Conservation (phyloP, 306 rosid species). For the Cucumis melo region DNA sequence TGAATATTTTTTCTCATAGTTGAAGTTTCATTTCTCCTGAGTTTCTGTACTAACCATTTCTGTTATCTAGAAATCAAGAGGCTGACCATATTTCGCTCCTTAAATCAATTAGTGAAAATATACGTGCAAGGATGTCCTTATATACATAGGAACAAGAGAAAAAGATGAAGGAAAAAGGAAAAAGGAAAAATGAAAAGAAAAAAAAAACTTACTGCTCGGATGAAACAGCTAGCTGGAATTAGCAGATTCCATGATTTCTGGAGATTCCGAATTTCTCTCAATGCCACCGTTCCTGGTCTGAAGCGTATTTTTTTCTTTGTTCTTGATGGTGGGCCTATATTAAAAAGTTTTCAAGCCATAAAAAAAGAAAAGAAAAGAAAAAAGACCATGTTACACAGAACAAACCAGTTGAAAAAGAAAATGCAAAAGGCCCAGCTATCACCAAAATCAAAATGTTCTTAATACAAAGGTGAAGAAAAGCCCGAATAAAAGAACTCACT, state of each 20-base stretch:
- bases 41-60: background rate
- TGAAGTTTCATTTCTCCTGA: background rate
- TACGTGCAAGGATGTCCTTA: background rate
- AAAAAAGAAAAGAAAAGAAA: background rate
- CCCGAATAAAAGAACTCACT: background rate
- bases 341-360: background rate
- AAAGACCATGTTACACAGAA: background rate
- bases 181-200: too few species aligned
- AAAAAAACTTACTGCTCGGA: conserved; percentile 47
- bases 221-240: conserved; percentile 56
- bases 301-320: conserved; percentile 22
- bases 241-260: conserved; percentile 37
- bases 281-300: conserved; percentile 56
- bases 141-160: background rate
- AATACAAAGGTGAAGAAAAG: background rate
- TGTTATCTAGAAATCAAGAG: background rate
- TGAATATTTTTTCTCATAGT: background rate
- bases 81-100: background rate
- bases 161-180: too few species aligned
- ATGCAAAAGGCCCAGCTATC: background rate
- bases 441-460: background rate
- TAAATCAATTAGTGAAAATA: background rate
- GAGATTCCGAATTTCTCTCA: conserved; percentile 54
- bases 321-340: conserved; percentile 13
- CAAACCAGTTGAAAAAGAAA: conserved; percentile 1